Evolutionary conservation across 1,284 basidiomycete species (phyloP).

Genomic region (Uromyces viciae-fabae): DNA sequence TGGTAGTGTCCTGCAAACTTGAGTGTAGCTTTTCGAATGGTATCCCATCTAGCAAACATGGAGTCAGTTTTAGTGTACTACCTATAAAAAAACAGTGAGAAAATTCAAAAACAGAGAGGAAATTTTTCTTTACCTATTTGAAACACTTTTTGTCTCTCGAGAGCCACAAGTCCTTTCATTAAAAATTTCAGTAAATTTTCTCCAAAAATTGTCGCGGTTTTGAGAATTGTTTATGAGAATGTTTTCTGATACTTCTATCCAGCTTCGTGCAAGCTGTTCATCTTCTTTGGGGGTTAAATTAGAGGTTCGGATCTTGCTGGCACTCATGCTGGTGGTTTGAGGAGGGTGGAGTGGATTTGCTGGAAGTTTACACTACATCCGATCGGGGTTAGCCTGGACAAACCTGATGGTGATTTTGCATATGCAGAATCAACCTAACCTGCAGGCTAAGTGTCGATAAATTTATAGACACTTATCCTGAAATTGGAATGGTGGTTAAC

Average conservation of each 20-base stretch:
- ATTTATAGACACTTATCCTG: no score
- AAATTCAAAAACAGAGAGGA: no score
- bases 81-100: background rate
- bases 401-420: no score
- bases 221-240: background rate
- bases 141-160: background rate
- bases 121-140: background rate
- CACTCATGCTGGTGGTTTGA: no score
- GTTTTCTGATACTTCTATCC: background rate
- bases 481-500: no score
- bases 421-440: no score
- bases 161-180: background rate
- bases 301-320: no score
- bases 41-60: conserved; percentile 3
- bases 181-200: background rate
- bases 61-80: no score
- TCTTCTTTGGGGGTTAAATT: background rate
- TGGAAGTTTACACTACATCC: no score
- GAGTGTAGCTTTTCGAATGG: background rate
- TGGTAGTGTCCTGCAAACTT: background rate
- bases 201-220: background rate
- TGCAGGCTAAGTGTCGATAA: no score
- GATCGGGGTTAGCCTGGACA: no score
- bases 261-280: background rate
- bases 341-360: no score